Percentiles rank a stretch among this genome's conserved stretches.
Evolutionary conservation across 1,284 basidiomycete genomes (phyloP).

Genomic region (Takashimella tepidaria): DNA sequence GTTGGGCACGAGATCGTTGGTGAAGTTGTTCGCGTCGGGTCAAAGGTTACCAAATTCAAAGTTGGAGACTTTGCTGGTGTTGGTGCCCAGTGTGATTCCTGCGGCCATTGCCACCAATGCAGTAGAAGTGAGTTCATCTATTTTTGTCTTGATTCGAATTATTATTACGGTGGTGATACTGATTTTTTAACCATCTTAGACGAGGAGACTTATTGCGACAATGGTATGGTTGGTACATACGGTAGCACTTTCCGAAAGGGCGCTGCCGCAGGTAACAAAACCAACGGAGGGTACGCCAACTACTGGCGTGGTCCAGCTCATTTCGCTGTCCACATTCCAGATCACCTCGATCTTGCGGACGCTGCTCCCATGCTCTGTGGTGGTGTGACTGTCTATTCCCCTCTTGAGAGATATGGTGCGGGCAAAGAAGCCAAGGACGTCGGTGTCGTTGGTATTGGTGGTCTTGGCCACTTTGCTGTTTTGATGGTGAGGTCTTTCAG

Average conservation of each 20-base stretch:
- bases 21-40: slow-evolving; percentile 43
- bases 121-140: slow-evolving; percentile 42
- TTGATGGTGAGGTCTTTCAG: slow-evolving; percentile 51
- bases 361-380: slow-evolving; percentile 51
- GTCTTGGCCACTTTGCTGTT: slow-evolving; percentile 45
- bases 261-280: slow-evolving; percentile 40
- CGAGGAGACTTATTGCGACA: slow-evolving; percentile 47
- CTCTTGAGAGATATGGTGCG: slow-evolving; percentile 50
- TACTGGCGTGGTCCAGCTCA: slow-evolving; percentile 49
- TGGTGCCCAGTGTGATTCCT: slow-evolving; percentile 51
- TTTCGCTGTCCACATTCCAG: slow-evolving; percentile 62
- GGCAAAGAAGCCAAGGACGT: slow-evolving; percentile 51
- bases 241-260: slow-evolving; percentile 9
- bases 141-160: no score
- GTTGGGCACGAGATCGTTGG: slow-evolving; percentile 53
- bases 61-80: slow-evolving; percentile 51
- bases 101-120: slow-evolving; percentile 48
- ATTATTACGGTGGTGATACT: no score
- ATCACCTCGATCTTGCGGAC: slow-evolving; percentile 54
- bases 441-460: slow-evolving; percentile 51
- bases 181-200: no score
- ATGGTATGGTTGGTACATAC: slow-evolving; percentile 22
- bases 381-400: slow-evolving; percentile 50
- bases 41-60: slow-evolving; percentile 47
- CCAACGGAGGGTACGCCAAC: slow-evolving; percentile 47